A percentile compares a stretch with the other conserved stretches of the same genome.
phyloP scores from a whole-genome alignment of 257 asterid species.

The Nicotiana benthamiana region DNA sequence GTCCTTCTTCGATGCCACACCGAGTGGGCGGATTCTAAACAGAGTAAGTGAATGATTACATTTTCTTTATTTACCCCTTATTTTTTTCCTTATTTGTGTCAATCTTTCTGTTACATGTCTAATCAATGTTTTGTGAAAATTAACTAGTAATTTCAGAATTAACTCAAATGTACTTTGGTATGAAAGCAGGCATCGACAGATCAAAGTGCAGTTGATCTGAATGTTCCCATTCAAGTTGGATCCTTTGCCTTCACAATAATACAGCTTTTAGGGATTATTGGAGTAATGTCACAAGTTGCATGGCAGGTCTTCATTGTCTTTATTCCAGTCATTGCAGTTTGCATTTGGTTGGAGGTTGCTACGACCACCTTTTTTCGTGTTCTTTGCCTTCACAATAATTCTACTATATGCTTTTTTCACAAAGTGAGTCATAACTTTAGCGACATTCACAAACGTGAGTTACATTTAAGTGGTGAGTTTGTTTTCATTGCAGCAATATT shows the following conservation, averaged over 20 bases:
- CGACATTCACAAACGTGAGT: not conserved
- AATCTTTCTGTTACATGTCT: not conserved
- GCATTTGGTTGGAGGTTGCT: constrained; percentile 70
- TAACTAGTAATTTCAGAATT: not conserved
- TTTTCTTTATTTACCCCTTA: not conserved
- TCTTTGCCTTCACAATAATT: not conserved
- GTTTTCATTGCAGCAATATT: constrained; percentile 47
- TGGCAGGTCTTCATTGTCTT: constrained; percentile 85
- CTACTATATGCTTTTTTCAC: not conserved
- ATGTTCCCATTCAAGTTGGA: constrained; percentile 44
- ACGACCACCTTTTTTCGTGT: not conserved
- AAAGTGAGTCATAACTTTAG: not conserved
- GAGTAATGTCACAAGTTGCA: constrained; percentile 75
- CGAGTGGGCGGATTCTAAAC: constrained; percentile 83
- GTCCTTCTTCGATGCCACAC: constrained; percentile 98
- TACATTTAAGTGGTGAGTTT: not conserved
- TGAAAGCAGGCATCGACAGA: constrained; percentile 74
- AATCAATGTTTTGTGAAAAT: not conserved
- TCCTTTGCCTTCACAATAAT: constrained; percentile 55
- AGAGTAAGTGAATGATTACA: constrained; percentile 42
- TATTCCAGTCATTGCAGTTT: constrained; percentile 56
- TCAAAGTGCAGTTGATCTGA: constrained; percentile 70
- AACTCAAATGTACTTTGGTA: constrained; percentile 13
- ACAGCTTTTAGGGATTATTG: constrained; percentile 64
- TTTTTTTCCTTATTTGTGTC: not conserved